A percentile compares a stretch with the other conserved stretches of the same genome.
Conservation (phyloP, 2,329 filamentous ascomycete species). For the Didymella sp. region DNA sequence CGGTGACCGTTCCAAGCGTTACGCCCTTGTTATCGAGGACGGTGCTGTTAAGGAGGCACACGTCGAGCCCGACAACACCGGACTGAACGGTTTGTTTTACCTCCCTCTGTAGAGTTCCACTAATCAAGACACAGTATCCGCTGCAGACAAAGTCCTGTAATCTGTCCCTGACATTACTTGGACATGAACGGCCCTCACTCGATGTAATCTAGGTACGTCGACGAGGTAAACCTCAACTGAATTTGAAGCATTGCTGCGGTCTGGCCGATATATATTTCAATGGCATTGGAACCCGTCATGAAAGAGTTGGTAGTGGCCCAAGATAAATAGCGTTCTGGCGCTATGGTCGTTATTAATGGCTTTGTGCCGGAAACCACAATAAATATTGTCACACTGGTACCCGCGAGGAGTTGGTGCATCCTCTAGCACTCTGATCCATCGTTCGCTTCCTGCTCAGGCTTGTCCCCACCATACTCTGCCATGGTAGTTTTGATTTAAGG, state of each 20-base stretch:
- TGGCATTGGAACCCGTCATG: background rate
- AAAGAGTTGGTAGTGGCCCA: background rate
- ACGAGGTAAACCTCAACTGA: background rate
- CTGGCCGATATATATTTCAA: background rate
- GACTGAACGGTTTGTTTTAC: slow-evolving; percentile 69
- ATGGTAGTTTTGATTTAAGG: too few species aligned
- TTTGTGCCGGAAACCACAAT: background rate
- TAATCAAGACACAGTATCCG: slow-evolving; percentile 34
- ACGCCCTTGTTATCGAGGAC: slow-evolving; percentile 81
- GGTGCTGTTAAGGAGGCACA: slow-evolving; percentile 83
- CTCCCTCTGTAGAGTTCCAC: slow-evolving; percentile 7
- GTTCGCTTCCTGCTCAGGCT: background rate
- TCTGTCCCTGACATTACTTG: background rate
- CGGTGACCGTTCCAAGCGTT: slow-evolving; percentile 82
- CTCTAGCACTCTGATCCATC: background rate
- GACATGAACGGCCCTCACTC: background rate
- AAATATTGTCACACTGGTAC: background rate
- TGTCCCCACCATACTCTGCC: background rate
- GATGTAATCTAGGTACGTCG: background rate
- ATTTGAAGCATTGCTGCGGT: background rate
- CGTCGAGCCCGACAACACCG: slow-evolving; percentile 89
- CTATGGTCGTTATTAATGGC: background rate
- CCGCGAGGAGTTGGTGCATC: background rate
- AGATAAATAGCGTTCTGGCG: background rate
- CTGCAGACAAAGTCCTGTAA: slow-evolving; percentile 43